Evolutionary conservation across 768 basidiomycete species (phyloP), one percentile per base, ranked within the genome.

Genomic region (Suillus fuscotomentosus): DNA sequence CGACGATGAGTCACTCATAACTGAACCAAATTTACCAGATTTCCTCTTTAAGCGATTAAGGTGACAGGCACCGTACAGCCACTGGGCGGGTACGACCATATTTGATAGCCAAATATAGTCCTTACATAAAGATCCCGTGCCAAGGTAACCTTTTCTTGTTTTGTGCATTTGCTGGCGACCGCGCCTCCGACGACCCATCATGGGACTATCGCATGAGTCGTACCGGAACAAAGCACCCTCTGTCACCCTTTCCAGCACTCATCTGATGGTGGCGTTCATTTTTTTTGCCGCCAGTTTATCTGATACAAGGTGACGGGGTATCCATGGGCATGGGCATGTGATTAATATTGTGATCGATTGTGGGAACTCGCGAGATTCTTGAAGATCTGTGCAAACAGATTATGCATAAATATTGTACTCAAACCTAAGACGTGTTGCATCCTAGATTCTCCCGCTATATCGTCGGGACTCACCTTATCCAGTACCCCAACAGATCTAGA

Each of bases 51-150:
- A 67, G 64, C 68, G 68, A 59, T 70, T 76, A 77, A 76, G 67
- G 71, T 75, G 71, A 45, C 62, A 69, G 61, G 43, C 56, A 68
- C 34, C 3, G 47, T 68, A 77, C 72, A 77, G 75, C 75, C 75
- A 76, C 72, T 14, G 34, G 43, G 41, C 57, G 41, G 41, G 27
- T 20, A 39, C 39, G 56, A 56, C 54, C 54, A n/a, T 4, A 22
- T 15, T 38, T 22, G 38, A 39, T 57, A 57, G 38, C 56, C 56
- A 57, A 57, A 41, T 41, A 39, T 42, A 59, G 57, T 59, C 27
- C 11, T 31, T 3, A 24, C 15, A 42, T 41, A 59, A 59, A 59
- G 39, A 20, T 13, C 39, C 56, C 53, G 20, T 34, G 53, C 53
- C 53, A 54, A 54, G 51, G 51, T n/a, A 34, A 54, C 53, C 20